phyloP scores from a whole-genome alignment of 805 yeast genomes.

The Komagataella ulmi region DNA sequence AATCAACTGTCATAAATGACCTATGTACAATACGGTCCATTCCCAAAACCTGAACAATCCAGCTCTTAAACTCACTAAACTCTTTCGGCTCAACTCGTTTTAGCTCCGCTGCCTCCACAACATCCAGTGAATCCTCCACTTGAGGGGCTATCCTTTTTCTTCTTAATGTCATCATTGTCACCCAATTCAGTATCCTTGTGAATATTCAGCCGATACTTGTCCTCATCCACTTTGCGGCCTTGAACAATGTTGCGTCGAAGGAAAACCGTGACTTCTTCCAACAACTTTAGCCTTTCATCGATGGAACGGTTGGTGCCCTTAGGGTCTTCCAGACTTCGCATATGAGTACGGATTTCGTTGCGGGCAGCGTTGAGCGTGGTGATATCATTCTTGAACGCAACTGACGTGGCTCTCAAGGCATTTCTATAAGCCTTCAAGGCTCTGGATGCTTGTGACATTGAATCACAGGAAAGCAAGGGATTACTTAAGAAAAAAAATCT shows the following conservation, averaged over 20 bases:
- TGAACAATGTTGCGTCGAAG: slow-evolving; percentile 76
- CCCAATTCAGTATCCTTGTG: slow-evolving; percentile 82
- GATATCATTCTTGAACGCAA: slow-evolving; percentile 42
- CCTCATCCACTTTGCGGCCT: slow-evolving; percentile 39
- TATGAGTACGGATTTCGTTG: slow-evolving; percentile 41
- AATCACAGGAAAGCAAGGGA: neutral
- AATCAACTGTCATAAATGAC: neutral
- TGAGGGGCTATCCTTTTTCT: slow-evolving; percentile 25
- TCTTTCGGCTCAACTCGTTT: slow-evolving; percentile 5
- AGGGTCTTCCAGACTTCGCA: slow-evolving; percentile 17
- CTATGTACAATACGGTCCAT: neutral
- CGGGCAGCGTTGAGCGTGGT: slow-evolving; percentile 47
- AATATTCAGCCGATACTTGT: slow-evolving; percentile 46
- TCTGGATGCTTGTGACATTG: slow-evolving; percentile 3
- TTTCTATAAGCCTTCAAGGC: slow-evolving; percentile 45
- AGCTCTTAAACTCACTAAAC: neutral
- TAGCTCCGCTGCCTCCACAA: slow-evolving; percentile 34
- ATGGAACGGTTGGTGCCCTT: slow-evolving; percentile 34
- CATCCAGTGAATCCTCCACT: slow-evolving; percentile 43
- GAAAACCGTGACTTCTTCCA: slow-evolving; percentile 62
- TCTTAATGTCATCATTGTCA: slow-evolving; percentile 71
- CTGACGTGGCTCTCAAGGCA: slow-evolving; percentile 51
- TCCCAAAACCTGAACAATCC: neutral
- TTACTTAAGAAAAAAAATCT: neutral
- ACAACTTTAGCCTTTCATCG: slow-evolving; percentile 36